A percentile compares a stretch with the other conserved stretches of the same genome.
Evolutionary conservation across 2,329 filamentous ascomycete genomes (phyloP).

Genomic region (Phialophora expanda): DNA sequence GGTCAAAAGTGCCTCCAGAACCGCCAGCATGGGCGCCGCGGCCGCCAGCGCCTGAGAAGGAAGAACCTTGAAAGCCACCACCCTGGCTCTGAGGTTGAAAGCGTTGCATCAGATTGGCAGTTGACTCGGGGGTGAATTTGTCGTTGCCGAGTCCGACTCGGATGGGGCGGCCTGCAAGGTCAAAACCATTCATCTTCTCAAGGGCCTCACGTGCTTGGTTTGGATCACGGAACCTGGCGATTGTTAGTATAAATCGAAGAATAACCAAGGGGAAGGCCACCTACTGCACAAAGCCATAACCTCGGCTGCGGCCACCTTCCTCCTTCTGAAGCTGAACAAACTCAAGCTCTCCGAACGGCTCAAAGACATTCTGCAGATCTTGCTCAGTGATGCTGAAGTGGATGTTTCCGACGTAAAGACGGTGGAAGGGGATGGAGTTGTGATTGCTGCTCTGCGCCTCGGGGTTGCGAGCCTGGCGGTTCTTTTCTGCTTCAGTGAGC

Average conservation of each 20-base stretch:
- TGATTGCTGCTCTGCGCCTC: constrained; percentile 71
- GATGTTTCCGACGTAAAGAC: constrained; percentile 98
- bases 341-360: constrained; percentile 95
- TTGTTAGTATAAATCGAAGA: constrained; percentile 39
- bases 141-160: constrained; percentile 99
- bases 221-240: constrained; percentile 79
- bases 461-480: constrained; percentile 87
- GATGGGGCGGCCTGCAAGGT: constrained; percentile 94
- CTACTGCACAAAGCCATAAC: constrained; percentile 98
- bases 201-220: constrained; percentile 90
- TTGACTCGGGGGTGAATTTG: constrained; percentile 99
- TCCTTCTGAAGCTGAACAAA: constrained; percentile 98
- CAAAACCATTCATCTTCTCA: constrained; percentile 99
- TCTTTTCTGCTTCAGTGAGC: constrained; percentile 98
- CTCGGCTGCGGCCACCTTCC: constrained; percentile 84
- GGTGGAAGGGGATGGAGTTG: constrained; percentile 91
- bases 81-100: constrained; percentile 74
- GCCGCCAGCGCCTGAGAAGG: constrained; percentile 87
- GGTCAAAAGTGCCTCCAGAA: constrained; percentile 76
- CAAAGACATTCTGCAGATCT: constrained; percentile 94
- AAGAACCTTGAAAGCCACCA: constrained; percentile 80
- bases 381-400: constrained; percentile 99
- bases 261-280: constrained; percentile 48
- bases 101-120: constrained; percentile 87
- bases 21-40: constrained; percentile 82